Evolutionary conservation across 2,329 filamentous ascomycete genomes (phyloP).

Genomic region (Celoporthe dispersa): DNA sequence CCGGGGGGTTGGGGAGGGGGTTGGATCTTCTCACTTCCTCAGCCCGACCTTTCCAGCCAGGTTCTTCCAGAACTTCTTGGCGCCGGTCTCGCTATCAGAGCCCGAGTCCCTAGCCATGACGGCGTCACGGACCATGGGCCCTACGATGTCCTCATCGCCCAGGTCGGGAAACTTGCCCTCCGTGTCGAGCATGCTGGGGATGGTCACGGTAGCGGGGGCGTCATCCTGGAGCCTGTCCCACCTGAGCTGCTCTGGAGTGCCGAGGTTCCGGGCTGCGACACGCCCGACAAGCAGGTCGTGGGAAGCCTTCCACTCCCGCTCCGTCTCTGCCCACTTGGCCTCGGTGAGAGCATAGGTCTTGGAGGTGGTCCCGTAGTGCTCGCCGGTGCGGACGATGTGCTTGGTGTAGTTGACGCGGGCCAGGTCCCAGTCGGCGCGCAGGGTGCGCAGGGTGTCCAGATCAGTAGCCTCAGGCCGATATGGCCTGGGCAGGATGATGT

Average conservation of each 20-base stretch:
- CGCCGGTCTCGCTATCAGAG: conserved; percentile 45
- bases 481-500: conserved; percentile 81
- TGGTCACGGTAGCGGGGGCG: conserved; percentile 67
- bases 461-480: conserved; percentile 71
- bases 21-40: conserved; percentile 34
- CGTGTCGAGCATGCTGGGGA: conserved; percentile 71
- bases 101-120: conserved; percentile 54
- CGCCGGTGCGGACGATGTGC: conserved; percentile 83
- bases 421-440: conserved; percentile 80
- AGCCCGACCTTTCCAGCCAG: conserved; percentile 51
- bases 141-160: conserved; percentile 90
- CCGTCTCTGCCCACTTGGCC: conserved; percentile 84
- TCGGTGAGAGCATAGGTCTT: conserved; percentile 86
- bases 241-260: conserved; percentile 37
- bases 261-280: conserved; percentile 45
- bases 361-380: conserved; percentile 89
- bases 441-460: conserved; percentile 59
- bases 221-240: conserved; percentile 51
- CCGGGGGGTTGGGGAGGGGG: background rate
- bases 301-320: conserved; percentile 72
- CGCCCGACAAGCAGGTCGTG: conserved; percentile 68
- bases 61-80: conserved; percentile 52
- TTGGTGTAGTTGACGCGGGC: conserved; percentile 87
- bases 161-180: conserved; percentile 86
- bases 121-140: conserved; percentile 76